These are phyloP conservation scores for Proliferodiscus dingleyae DNA, from an alignment of 2,329 filamentous ascomycete genomes.

Conservation along the genomic window DNA sequence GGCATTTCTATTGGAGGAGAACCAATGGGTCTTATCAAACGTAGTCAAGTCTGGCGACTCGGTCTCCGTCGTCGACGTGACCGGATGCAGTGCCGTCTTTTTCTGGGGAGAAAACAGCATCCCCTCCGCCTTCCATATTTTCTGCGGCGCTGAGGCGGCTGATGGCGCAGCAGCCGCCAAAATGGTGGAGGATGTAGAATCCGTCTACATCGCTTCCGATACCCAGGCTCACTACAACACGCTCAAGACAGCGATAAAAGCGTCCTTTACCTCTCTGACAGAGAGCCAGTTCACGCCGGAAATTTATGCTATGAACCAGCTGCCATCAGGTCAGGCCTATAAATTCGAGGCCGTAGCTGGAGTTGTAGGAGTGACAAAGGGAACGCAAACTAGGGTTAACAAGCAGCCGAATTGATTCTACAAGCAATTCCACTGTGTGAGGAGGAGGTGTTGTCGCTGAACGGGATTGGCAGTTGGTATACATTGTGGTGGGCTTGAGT, in stretches of 20 bases:
- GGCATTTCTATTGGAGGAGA: not conserved
- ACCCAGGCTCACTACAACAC: not conserved
- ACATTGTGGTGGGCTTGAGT: not conserved
- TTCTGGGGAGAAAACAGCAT: not conserved
- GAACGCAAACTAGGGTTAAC: not conserved
- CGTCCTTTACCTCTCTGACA: not conserved
- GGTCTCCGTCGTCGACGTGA: slow-evolving; percentile 1
- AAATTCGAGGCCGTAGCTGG: slow-evolving; percentile 2
- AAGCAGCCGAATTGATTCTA: not conserved
- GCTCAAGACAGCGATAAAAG: not conserved
- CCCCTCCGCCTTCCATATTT: slow-evolving; percentile 2
- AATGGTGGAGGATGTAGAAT: not conserved
- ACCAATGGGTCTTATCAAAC: slow-evolving; percentile 2
- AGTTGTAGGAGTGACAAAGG: not conserved
- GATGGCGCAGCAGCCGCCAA: slow-evolving; percentile 2
- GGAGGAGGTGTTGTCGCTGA: slow-evolving; percentile 2
- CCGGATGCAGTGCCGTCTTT: slow-evolving; percentile 5
- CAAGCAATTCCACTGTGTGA: not conserved
- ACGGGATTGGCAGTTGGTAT: not conserved
- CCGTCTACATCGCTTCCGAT: not conserved
- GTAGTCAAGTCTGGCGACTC: not conserved
- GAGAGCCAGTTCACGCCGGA: not conserved
- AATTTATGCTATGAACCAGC: not conserved
- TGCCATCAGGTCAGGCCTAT: not conserved
- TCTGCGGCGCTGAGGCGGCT: slow-evolving; percentile 5